phyloP scores from a whole-genome alignment of 176 grass and related monocot genomes.

The Sorghum bicolor region DNA sequence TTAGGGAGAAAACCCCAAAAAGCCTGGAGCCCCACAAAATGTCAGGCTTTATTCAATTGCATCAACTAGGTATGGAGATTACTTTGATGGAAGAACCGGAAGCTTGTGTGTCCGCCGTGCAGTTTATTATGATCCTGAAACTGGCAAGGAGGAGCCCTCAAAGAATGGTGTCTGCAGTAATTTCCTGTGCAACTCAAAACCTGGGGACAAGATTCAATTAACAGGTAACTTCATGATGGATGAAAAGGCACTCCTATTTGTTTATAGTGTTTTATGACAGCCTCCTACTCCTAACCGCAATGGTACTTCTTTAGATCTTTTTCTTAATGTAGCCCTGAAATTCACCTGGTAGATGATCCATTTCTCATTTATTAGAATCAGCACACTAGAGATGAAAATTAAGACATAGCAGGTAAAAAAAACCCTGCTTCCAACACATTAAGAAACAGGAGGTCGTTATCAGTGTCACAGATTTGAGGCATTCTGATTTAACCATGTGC shows the following conservation, averaged over 20 bases:
- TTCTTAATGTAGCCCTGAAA: not conserved
- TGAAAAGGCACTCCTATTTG: not conserved
- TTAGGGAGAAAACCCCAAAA: constrained; percentile 93
- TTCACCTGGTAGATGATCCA: not conserved
- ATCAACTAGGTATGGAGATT: constrained; percentile 84
- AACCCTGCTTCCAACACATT: not conserved
- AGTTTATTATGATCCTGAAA: constrained; percentile 86
- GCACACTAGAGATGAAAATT: not conserved
- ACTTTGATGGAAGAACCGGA: constrained; percentile 77
- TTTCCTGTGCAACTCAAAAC: constrained; percentile 90
- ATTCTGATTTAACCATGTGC: not conserved
- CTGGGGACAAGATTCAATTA: constrained; percentile 86
- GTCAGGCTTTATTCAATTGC: constrained; percentile 91
- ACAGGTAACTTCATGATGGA: constrained; percentile 51
- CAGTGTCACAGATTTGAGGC: not conserved
- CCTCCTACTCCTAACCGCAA: not conserved
- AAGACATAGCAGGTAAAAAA: not conserved
- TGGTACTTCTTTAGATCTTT: constrained; percentile 1
- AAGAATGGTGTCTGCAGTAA: constrained; percentile 96
- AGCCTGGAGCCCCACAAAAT: constrained; percentile 87
- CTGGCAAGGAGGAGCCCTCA: constrained; percentile 79
- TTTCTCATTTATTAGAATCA: not conserved
- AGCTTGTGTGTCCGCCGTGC: constrained; percentile 82
- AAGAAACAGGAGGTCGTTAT: not conserved
- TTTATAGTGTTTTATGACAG: not conserved